These are phyloP conservation scores for Pyricularia sp. DNA, from an alignment of 2,329 filamentous ascomycete genomes.

Conservation along the genomic window DNA sequence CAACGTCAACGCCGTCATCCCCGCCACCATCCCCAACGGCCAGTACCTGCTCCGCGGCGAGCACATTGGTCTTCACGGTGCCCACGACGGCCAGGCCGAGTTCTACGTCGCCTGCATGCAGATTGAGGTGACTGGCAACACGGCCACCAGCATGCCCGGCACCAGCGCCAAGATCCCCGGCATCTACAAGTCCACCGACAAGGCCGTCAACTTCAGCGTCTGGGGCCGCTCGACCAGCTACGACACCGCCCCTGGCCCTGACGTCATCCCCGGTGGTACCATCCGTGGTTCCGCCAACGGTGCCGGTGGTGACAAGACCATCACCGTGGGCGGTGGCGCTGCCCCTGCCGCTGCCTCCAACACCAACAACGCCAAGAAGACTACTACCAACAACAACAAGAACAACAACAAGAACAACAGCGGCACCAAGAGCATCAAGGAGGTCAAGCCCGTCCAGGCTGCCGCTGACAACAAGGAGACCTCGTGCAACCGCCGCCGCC, in stretches of 20 bases:
- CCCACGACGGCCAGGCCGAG: constrained; percentile 18
- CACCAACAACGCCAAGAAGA: no score
- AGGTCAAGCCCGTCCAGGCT: background rate
- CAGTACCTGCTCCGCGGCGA: constrained; percentile 33
- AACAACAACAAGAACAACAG: no score
- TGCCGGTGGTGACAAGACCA: constrained; percentile 23
- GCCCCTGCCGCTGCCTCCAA: background rate
- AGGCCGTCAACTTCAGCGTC: constrained; percentile 21
- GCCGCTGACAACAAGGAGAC: no score
- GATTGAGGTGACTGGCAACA: constrained; percentile 17
- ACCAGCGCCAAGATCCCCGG: constrained; percentile 22
- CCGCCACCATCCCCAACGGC: constrained; percentile 14
- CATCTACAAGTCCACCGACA: constrained; percentile 27
- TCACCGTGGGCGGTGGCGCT: background rate
- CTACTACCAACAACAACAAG: no score
- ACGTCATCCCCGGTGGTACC: constrained; percentile 23
- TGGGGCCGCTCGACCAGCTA: constrained; percentile 2
- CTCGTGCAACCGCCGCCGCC: background rate
- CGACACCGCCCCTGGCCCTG: constrained; percentile 28
- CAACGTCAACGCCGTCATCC: constrained; percentile 18
- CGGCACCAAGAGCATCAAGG: background rate
- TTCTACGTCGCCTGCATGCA: constrained; percentile 22
- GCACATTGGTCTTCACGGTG: constrained; percentile 32
- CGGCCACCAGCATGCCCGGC: constrained; percentile 11
- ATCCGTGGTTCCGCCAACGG: constrained; percentile 25